phyloP scores from a whole-genome alignment of 75 land plant species.

The Larix kaempferi region DNA sequence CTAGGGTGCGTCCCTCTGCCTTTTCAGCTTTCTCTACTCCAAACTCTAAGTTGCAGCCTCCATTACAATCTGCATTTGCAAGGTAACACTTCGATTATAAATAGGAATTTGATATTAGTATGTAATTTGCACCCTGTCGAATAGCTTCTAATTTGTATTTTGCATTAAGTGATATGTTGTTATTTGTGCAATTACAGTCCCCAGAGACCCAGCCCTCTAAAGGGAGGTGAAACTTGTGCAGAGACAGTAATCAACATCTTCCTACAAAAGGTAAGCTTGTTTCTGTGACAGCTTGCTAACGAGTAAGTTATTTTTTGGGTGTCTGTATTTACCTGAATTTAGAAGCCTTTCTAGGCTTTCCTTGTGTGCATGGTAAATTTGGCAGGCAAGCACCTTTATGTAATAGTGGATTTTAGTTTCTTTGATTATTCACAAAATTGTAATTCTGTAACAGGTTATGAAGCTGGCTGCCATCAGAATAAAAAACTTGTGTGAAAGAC shows the following conservation, averaged over 20 bases:
- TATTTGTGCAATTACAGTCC: conserved; percentile 51
- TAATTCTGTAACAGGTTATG: conserved; percentile 35
- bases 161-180: neutral
- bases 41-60: conserved; percentile 48
- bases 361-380: too few species aligned
- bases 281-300: too few species aligned
- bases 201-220: conserved; percentile 67
- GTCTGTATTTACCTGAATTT: too few species aligned
- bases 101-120: too few species aligned
- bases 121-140: neutral
- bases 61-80: conserved; percentile 91
- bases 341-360: too few species aligned
- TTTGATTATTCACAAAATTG: too few species aligned
- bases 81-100: conserved; percentile 38
- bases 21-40: conserved; percentile 35
- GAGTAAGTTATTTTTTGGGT: too few species aligned
- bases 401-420: too few species aligned
- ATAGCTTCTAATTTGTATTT: neutral
- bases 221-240: conserved; percentile 89
- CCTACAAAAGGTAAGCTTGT: conserved; percentile 69
- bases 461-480: conserved; percentile 90
- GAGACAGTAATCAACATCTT: conserved; percentile 81
- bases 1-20: conserved; percentile 44
- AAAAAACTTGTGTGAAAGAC: conserved; percentile 69
- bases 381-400: too few species aligned